A percentile compares a stretch with the other conserved stretches of the same genome.
These are phyloP conservation scores for Aspergillus sp. DNA, from an alignment of 2,329 filamentous ascomycete genomes.

Conservation along the genomic window DNA sequence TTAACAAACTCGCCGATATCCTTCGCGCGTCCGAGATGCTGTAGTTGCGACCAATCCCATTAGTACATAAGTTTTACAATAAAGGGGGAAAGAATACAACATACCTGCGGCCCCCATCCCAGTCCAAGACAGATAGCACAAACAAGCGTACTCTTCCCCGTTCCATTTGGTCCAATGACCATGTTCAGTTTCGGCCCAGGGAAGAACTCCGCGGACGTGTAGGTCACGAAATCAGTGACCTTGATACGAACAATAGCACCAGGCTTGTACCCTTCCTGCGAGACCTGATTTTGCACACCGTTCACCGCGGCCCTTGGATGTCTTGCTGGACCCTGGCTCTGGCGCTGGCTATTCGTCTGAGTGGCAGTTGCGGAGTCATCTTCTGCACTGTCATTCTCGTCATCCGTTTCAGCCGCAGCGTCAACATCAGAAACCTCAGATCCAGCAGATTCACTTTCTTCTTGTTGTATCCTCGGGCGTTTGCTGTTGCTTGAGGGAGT, in stretches of 20 bases:
- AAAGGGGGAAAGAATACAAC: conserved; percentile 10
- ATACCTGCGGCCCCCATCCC: conserved; percentile 71
- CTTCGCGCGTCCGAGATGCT: conserved; percentile 81
- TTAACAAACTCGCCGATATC: conserved; percentile 90
- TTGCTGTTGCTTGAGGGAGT: conserved; percentile 31
- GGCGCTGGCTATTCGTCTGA: neutral
- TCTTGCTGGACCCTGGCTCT: neutral
- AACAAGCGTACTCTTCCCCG: conserved; percentile 94
- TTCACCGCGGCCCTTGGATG: neutral
- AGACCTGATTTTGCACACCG: conserved; percentile 12
- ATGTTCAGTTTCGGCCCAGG: conserved; percentile 94
- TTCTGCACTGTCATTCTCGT: conserved; percentile 16
- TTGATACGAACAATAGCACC: conserved; percentile 88
- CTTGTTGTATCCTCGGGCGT: conserved; percentile 29
- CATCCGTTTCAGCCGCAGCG: conserved; percentile 5
- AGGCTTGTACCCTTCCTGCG: conserved; percentile 46
- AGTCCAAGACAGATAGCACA: conserved; percentile 94
- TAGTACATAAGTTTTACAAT: neutral
- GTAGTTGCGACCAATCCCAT: neutral
- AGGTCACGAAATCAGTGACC: conserved; percentile 89
- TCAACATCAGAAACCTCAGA: conserved; percentile 10
- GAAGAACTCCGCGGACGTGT: conserved; percentile 85
- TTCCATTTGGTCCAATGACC: conserved; percentile 98
- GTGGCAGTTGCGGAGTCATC: neutral
- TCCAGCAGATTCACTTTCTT: conserved; percentile 17